These are phyloP conservation scores for Fusarium sp. DNA, from an alignment of 2,329 filamentous ascomycete species.

Conservation along the genomic window DNA sequence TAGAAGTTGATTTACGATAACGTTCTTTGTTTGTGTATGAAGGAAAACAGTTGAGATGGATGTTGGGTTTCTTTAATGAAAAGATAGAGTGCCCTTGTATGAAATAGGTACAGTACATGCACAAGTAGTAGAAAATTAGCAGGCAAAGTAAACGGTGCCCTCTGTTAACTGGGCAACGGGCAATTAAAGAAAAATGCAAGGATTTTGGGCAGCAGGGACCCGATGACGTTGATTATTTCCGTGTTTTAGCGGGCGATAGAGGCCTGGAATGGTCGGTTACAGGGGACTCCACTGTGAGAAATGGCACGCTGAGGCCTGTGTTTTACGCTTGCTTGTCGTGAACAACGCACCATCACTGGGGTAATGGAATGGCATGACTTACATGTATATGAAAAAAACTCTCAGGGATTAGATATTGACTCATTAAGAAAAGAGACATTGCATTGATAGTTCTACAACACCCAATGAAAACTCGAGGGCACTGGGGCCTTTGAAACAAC, in stretches of 20 bases:
- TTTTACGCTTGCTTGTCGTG: conserved; percentile 14
- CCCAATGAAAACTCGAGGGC: not conserved
- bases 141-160: conserved; percentile 37
- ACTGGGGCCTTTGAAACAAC: not conserved
- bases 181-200: conserved; percentile 22
- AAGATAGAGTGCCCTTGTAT: conserved; percentile 4
- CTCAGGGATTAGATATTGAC: conserved; percentile 1
- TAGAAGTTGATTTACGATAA: not conserved
- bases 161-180: conserved; percentile 42
- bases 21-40: conserved; percentile 13
- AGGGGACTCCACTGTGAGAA: conserved; percentile 28
- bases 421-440: not conserved
- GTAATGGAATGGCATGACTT: conserved; percentile 35
- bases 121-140: conserved; percentile 29
- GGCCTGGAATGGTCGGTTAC: conserved; percentile 24
- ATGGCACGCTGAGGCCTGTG: conserved; percentile 20
- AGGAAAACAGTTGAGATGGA: conserved; percentile 13
- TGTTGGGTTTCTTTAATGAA: conserved; percentile 26
- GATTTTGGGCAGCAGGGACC: conserved; percentile 6
- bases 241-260: conserved; percentile 9
- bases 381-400: not conserved
- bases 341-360: conserved; percentile 40
- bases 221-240: conserved; percentile 15
- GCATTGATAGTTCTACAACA: not conserved
- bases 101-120: conserved; percentile 19